Percentiles rank a stretch among this genome's conserved stretches.
phyloP scores from a whole-genome alignment of 495 filamentous ascomycete genomes.

The Podospora didyma region DNA sequence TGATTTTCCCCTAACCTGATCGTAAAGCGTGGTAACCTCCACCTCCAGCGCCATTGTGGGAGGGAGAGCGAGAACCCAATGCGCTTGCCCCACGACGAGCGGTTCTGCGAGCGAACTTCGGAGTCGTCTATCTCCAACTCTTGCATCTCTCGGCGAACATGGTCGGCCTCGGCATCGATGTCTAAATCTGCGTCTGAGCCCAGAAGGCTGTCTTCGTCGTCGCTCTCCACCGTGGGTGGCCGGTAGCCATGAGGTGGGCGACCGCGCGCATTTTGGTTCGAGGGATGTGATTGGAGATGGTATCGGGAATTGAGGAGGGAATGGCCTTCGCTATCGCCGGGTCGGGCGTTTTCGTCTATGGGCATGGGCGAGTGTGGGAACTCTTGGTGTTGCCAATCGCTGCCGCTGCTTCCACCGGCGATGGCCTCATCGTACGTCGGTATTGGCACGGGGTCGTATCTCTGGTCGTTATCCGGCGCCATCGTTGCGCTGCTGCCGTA shows the following conservation, averaged over 20 bases:
- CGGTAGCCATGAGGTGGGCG: slow-evolving; percentile 54
- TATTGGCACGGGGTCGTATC: slow-evolving; percentile 72
- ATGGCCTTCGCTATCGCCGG: slow-evolving; percentile 46
- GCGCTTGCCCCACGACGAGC: slow-evolving; percentile 47
- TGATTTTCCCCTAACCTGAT: slow-evolving; percentile 27
- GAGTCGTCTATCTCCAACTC: slow-evolving; percentile 88
- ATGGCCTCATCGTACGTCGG: slow-evolving; percentile 92
- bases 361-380: slow-evolving; percentile 32
- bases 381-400: slow-evolving; percentile 10
- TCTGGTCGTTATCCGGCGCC: slow-evolving; percentile 39
- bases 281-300: slow-evolving; percentile 23
- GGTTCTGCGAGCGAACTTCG: slow-evolving; percentile 35
- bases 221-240: slow-evolving; percentile 68
- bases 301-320: slow-evolving; percentile 51
- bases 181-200: slow-evolving; percentile 39
- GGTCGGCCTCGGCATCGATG: slow-evolving; percentile 43
- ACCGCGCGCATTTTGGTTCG: slow-evolving; percentile 30
- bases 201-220: slow-evolving; percentile 40
- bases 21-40: slow-evolving; percentile 42
- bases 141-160: slow-evolving; percentile 74
- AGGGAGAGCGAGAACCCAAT: slow-evolving; percentile 39
- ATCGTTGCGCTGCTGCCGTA: slow-evolving; percentile 24
- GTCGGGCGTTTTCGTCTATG: slow-evolving; percentile 24
- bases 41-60: slow-evolving; percentile 46
- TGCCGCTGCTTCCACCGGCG: slow-evolving; percentile 33